Conservation (phyloP, 23 red algal genomes). For the Agarophyton chilense region DNA sequence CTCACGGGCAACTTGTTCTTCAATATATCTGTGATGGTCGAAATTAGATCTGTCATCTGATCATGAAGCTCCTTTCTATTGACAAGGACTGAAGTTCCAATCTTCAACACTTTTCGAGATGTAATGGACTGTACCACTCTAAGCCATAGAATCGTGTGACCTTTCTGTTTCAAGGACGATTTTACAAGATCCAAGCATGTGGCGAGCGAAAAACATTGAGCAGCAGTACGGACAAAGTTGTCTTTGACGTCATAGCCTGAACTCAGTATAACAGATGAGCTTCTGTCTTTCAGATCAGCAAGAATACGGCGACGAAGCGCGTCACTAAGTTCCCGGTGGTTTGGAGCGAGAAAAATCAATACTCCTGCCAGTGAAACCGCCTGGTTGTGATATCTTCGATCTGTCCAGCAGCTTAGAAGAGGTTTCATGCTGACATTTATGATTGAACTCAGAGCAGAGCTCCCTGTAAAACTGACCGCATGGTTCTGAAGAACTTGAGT, state of each 20-base stretch:
- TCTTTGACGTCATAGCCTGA: slow-evolving; percentile 45
- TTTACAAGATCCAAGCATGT: slow-evolving; percentile 37
- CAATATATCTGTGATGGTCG: neutral
- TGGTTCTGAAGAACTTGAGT: slow-evolving; percentile 26
- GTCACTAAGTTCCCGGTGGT: slow-evolving; percentile 9
- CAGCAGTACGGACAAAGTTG: slow-evolving; percentile 38
- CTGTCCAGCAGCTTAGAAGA: slow-evolving; percentile 46
- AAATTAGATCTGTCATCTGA: slow-evolving; percentile 29
- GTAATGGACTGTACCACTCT: slow-evolving; percentile 33
- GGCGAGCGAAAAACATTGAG: slow-evolving; percentile 29
- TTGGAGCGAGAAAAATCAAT: slow-evolving; percentile 22
- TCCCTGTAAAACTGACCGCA: slow-evolving; percentile 18
- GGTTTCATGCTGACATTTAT: slow-evolving; percentile 42
- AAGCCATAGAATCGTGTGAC: slow-evolving; percentile 44
- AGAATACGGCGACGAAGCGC: slow-evolving; percentile 19
- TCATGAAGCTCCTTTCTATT: slow-evolving; percentile 12
- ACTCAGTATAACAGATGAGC: slow-evolving; percentile 37
- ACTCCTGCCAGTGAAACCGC: slow-evolving; percentile 45
- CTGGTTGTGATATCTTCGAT: slow-evolving; percentile 33
- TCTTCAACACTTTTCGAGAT: slow-evolving; percentile 42
- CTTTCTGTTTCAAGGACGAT: neutral
- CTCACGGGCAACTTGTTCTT: neutral
- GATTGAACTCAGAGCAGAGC: slow-evolving; percentile 36
- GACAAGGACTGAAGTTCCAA: slow-evolving; percentile 18
- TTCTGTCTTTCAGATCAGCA: slow-evolving; percentile 20